phyloP scores from a whole-genome alignment of 805 yeast genomes.

The Scheffersomyces stipitis region DNA sequence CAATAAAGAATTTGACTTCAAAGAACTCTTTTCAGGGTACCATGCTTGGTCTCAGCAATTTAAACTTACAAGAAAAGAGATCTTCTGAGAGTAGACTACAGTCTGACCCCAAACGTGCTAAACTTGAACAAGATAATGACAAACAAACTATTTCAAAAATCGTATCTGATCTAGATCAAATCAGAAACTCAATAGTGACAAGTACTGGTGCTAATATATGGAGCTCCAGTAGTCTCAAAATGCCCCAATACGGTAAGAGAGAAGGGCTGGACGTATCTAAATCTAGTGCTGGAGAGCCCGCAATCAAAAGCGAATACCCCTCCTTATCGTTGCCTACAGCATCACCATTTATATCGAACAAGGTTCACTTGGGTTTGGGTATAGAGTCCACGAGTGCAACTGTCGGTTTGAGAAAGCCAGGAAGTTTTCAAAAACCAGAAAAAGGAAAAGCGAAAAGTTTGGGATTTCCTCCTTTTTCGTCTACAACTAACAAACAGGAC shows the following conservation, averaged over 20 bases:
- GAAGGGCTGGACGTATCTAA: slow-evolving; percentile 3
- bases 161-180: slow-evolving; percentile 12
- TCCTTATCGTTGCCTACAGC: slow-evolving; percentile 16
- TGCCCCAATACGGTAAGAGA: slow-evolving; percentile 27
- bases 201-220: slow-evolving; percentile 6
- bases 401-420: slow-evolving; percentile 29
- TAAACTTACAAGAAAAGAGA: slow-evolving; percentile 3
- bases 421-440: slow-evolving; percentile 33
- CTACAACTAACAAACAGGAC: not conserved
- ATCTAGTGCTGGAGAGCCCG: not conserved
- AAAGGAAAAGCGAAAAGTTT: slow-evolving; percentile 18
- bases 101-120: slow-evolving; percentile 6
- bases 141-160: slow-evolving; percentile 11
- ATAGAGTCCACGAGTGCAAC: slow-evolving; percentile 4
- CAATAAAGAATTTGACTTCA: slow-evolving; percentile 1
- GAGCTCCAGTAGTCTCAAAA: slow-evolving; percentile 15
- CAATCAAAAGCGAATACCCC: slow-evolving; percentile 11
- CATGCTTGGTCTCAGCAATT: slow-evolving; percentile 3
- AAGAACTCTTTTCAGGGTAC: not conserved
- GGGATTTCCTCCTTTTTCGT: slow-evolving; percentile 20
- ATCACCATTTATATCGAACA: slow-evolving; percentile 34
- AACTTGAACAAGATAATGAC: slow-evolving; percentile 5
- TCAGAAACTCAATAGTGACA: slow-evolving; percentile 11
- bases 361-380: slow-evolving; percentile 13
- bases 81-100: not conserved